Conservation (phyloP, 2,329 filamentous ascomycete species). For the Fusarium proliferatum region DNA sequence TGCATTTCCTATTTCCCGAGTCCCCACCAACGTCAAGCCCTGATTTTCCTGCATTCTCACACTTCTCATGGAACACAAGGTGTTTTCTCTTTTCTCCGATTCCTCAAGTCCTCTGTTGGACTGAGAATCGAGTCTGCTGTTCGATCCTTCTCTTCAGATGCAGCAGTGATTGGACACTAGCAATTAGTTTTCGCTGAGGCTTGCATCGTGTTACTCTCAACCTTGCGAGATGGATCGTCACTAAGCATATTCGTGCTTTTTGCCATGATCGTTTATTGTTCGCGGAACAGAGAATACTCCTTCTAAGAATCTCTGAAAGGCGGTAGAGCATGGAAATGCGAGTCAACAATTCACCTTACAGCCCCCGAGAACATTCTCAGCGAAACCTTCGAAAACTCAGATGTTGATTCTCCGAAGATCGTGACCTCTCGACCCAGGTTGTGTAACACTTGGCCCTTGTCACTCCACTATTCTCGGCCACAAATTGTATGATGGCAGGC, state of each 20-base stretch:
- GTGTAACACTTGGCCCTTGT: not conserved
- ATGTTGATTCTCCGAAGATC: not conserved
- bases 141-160: not conserved
- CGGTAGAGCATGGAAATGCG: not conserved
- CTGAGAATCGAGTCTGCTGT: constrained; percentile 7
- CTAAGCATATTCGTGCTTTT: not conserved
- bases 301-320: not conserved
- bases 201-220: constrained; percentile 23
- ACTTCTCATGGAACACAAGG: not conserved
- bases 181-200: not conserved
- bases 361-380: too few relatives aligned
- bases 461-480: not conserved
- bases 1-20: not conserved
- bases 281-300: not conserved
- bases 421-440: not conserved
- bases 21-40: not conserved
- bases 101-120: not conserved
- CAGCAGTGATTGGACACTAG: constrained; percentile 3
- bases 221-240: not conserved
- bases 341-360: not conserved
- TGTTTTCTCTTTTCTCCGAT: not conserved
- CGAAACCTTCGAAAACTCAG: not conserved
- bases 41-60: not conserved
- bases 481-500: not conserved
- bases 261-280: not conserved